A percentile compares a stretch with the other conserved stretches of the same genome.
Conservation (phyloP, 371 early-diverging fungal species). For the Haplosporangium sp. region DNA sequence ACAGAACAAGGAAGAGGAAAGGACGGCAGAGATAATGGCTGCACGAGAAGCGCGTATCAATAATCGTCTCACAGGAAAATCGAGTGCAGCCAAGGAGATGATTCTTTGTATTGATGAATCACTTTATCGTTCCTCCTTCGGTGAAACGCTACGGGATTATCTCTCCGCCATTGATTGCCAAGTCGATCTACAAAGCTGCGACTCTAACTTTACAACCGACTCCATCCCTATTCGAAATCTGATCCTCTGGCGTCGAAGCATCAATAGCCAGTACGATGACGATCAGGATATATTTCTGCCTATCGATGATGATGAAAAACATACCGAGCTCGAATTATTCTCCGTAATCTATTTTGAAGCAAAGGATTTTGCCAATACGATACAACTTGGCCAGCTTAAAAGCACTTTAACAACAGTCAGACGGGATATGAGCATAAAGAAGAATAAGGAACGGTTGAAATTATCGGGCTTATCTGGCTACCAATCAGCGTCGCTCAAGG, state of each 20-base stretch:
- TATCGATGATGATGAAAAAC: slow-evolving; percentile 7
- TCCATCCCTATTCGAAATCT: slow-evolving; percentile 18
- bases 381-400: slow-evolving; percentile 9
- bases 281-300: slow-evolving; percentile 24
- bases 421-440: slow-evolving; percentile 27
- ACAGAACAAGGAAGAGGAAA: slow-evolving; percentile 19
- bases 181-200: not conserved
- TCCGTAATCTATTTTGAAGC: slow-evolving; percentile 29
- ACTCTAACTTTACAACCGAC: not conserved
- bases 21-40: slow-evolving; percentile 20
- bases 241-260: slow-evolving; percentile 39
- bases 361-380: slow-evolving; percentile 9
- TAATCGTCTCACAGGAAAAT: slow-evolving; percentile 28
- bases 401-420: slow-evolving; percentile 10
- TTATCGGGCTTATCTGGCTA: not conserved
- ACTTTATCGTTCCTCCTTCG: slow-evolving; percentile 27
- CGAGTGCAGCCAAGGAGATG: slow-evolving; percentile 35
- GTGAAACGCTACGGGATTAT: slow-evolving; percentile 26
- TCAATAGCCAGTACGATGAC: slow-evolving; percentile 23
- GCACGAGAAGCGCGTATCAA: slow-evolving; percentile 24
- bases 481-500: slow-evolving; percentile 9
- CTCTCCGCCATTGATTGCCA: slow-evolving; percentile 25
- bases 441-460: slow-evolving; percentile 22
- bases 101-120: slow-evolving; percentile 41
- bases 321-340: slow-evolving; percentile 30